Conservation (phyloP, 345 rosid species). For the Lumnitzera littorea region DNA sequence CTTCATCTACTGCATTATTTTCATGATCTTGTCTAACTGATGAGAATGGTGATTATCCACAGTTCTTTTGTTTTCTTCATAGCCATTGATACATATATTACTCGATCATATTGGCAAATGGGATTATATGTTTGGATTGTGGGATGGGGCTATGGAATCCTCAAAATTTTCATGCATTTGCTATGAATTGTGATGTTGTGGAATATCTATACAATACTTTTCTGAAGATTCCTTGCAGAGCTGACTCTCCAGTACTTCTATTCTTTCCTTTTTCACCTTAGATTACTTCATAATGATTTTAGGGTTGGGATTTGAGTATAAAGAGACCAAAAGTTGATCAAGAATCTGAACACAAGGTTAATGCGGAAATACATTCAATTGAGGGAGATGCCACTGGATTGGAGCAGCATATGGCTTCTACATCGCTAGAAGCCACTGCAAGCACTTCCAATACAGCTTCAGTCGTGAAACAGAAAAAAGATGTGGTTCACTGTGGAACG, state of each 20-base stretch:
- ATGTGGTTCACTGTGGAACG: constrained; percentile 63
- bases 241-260: background rate
- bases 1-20: no score
- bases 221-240: no score
- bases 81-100: no score
- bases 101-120: no score
- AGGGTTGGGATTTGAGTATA: constrained; percentile 68
- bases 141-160: no score
- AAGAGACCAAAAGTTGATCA: constrained; percentile 79
- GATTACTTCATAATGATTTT: background rate
- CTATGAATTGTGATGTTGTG: no score
- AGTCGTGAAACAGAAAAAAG: constrained; percentile 22
- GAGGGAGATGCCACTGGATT: constrained; percentile 36
- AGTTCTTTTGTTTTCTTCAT: no score
- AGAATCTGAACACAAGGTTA: constrained; percentile 27
- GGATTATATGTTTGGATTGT: no score
- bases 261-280: constrained; percentile 4
- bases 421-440: constrained; percentile 42
- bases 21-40: no score
- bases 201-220: no score
- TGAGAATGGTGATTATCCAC: no score
- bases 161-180: no score
- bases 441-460: constrained; percentile 41
- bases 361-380: constrained; percentile 30
- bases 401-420: constrained; percentile 52